Evolutionary conservation across 306 rosid species (phyloP), one percentile per base, ranked within the genome.

Genomic region (Acacia confusa): DNA sequence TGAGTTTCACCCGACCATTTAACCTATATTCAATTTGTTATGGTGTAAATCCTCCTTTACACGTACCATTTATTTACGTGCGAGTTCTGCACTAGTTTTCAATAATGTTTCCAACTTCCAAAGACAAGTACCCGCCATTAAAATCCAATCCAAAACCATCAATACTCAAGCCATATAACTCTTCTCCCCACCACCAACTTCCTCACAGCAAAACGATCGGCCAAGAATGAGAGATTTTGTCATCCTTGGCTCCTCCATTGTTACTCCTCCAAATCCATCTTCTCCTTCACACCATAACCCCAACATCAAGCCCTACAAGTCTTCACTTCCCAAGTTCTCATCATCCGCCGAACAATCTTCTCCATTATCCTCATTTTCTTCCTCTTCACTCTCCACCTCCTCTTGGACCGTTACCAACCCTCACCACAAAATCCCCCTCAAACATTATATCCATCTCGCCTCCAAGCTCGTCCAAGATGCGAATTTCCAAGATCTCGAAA

Each of bases 181-280:
- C 8, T 48, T 73, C 3, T 16, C 19, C 44, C 15, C 68, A 38
- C 22, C 27, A 19, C 20, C 84, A n/a, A 17, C 30, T 16, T 43
- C 43, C 67, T 17, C n/a, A 64, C 55, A 0, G 28, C 50, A 16
- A 47, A 84, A 83, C 92, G 84, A 87, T 87, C 83, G 82, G 86
- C 83, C 83, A 32, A 87, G 73, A 77, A 91, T 92, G 97, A 90
- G 91, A 82, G 89, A 83, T 82, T 79, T 90, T 32, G 79, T 90
- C 71, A 86, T 92, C 88, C 87, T 90, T 68, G 90, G 91, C 73
- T 88, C 82, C 81, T 83, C 92, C 90, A 82, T 89, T 40, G 81
- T 85, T 80, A 85, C 86, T 60, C 89, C 88, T 43, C 78, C 80
- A 30, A 78, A 74, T 75, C 81, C 85, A 11, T 67, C 81, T 11